These are phyloP conservation scores for Passiflora organensis DNA, from an alignment of 345 rosid genomes.

Conservation along the genomic window DNA sequence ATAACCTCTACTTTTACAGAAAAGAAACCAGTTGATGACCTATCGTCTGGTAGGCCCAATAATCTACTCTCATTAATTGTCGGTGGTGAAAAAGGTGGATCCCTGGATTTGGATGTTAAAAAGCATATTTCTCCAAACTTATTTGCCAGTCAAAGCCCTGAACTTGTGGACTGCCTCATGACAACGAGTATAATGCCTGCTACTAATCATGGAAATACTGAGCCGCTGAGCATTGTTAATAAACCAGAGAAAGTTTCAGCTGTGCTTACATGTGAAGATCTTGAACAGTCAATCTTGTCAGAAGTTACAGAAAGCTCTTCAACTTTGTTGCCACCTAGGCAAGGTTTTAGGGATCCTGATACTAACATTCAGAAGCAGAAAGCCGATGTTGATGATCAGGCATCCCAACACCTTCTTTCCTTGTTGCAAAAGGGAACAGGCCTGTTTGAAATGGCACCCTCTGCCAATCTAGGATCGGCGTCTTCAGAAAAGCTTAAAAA, in stretches of 20 bases:
- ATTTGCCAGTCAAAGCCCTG: constrained; percentile 34
- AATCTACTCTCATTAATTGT: constrained; percentile 74
- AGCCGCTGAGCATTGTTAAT: constrained; percentile 21
- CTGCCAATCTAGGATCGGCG: constrained; percentile 28
- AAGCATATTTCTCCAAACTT: constrained; percentile 23
- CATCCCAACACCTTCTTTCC: constrained; percentile 87
- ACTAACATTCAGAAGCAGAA: constrained; percentile 40
- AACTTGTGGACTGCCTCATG: constrained; percentile 24
- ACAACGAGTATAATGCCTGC: constrained; percentile 14
- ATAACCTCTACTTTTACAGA: constrained; percentile 38
- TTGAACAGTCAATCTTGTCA: constrained; percentile 85
- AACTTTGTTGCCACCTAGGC: constrained; percentile 31
- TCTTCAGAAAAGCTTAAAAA: constrained; percentile 15
- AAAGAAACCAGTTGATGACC: constrained; percentile 52
- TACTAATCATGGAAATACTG: constrained; percentile 25
- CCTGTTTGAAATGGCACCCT: constrained; percentile 19
- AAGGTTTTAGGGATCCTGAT: constrained; percentile 31
- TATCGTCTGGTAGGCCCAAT: constrained; percentile 38
- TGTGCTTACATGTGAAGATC: constrained; percentile 97
- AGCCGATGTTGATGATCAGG: constrained; percentile 46
- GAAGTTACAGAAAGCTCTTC: constrained; percentile 46
- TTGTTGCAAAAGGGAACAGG: constrained; percentile 58
- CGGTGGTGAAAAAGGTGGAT: constrained; percentile 57
- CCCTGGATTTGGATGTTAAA: constrained; percentile 35
- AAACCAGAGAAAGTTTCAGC: constrained; percentile 45